Conservation (phyloP, 2,329 filamentous ascomycete genomes). For the Trichoderma asperellum region DNA sequence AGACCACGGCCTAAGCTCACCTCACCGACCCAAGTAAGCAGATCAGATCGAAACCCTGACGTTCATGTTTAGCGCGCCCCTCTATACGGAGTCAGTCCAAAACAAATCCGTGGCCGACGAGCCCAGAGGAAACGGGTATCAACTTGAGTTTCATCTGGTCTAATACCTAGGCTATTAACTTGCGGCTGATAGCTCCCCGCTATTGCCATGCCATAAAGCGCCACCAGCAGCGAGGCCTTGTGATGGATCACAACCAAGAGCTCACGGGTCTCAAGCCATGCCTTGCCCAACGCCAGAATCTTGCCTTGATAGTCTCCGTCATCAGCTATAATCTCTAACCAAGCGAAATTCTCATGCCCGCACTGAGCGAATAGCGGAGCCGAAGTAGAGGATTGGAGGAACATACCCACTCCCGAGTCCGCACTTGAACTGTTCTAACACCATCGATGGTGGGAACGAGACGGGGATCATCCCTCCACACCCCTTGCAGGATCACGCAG, state of each 20-base stretch:
- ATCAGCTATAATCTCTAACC: not conserved
- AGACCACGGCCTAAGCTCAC: constrained; percentile 23
- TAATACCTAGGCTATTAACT: not conserved
- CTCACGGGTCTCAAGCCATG: not conserved
- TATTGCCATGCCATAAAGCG: not conserved
- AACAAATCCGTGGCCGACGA: not conserved
- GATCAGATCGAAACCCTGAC: constrained; percentile 28
- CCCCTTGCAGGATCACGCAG: constrained; percentile 26
- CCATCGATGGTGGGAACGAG: constrained; percentile 19
- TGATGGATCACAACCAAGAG: not conserved
- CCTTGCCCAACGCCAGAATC: not conserved
- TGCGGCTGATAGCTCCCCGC: not conserved
- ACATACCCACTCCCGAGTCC: constrained; percentile 17
- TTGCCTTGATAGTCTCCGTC: not conserved
- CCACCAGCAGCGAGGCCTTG: not conserved
- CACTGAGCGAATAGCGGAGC: not conserved
- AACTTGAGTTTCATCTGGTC: constrained; percentile 7
- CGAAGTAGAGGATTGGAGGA: constrained; percentile 5
- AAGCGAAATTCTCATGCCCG: not conserved
- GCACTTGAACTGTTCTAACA: not conserved
- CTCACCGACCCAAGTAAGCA: constrained; percentile 28
- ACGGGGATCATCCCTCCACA: constrained; percentile 23
- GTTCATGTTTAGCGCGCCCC: constrained; percentile 20
- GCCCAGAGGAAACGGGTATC: not conserved
- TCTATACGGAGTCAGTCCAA: not conserved